Evolutionary conservation across 768 basidiomycete genomes (phyloP).

Genomic region (Cytidiella melzeri): DNA sequence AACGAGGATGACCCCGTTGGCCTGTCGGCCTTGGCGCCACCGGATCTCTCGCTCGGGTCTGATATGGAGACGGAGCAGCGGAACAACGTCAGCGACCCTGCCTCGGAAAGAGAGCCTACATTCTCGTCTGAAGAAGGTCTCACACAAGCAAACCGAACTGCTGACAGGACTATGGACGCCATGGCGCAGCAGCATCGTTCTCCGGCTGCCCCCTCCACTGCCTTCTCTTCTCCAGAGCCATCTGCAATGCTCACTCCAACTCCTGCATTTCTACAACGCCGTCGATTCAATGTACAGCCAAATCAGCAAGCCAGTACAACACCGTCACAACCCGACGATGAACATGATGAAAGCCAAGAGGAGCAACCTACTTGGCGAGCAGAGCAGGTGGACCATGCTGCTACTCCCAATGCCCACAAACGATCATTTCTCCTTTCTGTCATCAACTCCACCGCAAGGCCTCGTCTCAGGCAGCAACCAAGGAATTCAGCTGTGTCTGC

Average conservation of each 20-base stretch:
- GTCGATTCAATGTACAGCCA: conserved; percentile 51
- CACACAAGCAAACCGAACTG: conserved; percentile 7
- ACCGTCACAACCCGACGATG: conserved; percentile 12
- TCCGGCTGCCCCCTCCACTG: conserved; percentile 32
- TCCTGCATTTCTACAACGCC: conserved; percentile 56
- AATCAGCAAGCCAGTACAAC: conserved; percentile 28
- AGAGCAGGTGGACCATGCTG: conserved; percentile 22
- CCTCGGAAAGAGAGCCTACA: conserved; percentile 45
- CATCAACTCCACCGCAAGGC: conserved; percentile 76
- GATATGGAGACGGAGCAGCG: conserved; percentile 6
- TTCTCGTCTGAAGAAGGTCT: conserved; percentile 59
- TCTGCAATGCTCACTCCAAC: conserved; percentile 64
- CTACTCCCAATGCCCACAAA: conserved; percentile 67
- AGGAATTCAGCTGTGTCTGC: conserved; percentile 35
- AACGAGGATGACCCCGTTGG: conserved; percentile 3
- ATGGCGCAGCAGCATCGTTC: conserved; percentile 22
- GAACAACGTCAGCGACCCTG: background rate
- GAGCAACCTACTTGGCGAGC: conserved; percentile 18
- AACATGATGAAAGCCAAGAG: conserved; percentile 18
- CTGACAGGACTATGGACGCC: background rate
- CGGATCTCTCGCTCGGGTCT: conserved; percentile 2
- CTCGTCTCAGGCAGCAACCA: conserved; percentile 59
- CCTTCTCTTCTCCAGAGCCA: conserved; percentile 48
- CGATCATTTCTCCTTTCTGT: conserved; percentile 80
- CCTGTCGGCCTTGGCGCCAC: conserved; percentile 3